These are phyloP conservation scores for Tylopilus felleus DNA, from an alignment of 768 basidiomycete species.

Conservation along the genomic window DNA sequence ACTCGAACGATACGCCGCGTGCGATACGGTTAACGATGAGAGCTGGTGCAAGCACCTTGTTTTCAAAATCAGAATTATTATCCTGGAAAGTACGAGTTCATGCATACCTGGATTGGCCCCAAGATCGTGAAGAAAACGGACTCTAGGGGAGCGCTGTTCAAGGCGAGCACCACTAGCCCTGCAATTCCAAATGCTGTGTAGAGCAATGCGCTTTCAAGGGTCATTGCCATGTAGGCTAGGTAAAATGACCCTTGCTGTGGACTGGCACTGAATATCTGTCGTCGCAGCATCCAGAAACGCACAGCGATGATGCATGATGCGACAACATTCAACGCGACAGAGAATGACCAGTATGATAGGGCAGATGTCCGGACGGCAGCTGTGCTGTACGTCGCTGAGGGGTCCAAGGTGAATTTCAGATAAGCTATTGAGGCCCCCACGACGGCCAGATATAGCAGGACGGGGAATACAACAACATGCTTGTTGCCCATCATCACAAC, in stretches of 20 bases:
- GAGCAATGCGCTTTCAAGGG: background rate
- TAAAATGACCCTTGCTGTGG: background rate
- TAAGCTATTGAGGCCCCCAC: background rate
- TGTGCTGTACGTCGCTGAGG: background rate
- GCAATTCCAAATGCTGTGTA: background rate
- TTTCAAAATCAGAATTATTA: background rate
- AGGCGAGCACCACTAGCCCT: background rate
- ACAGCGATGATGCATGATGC: background rate
- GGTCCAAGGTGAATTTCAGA: background rate
- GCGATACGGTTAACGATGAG: background rate
- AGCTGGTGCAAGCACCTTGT: background rate
- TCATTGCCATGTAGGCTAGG: background rate
- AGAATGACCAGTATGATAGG: background rate
- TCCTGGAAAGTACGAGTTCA: background rate
- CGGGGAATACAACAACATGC: background rate
- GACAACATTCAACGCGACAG: background rate
- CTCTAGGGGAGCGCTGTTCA: background rate
- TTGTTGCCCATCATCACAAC: background rate
- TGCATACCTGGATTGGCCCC: background rate
- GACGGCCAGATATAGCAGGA: background rate
- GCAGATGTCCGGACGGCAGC: background rate
- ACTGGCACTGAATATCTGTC: background rate
- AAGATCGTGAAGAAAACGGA: background rate
- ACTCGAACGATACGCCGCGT: background rate
- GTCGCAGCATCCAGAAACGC: background rate